phyloP scores from a whole-genome alignment of 352 stramenopile species.

The Globisporangium paddicum region DNA sequence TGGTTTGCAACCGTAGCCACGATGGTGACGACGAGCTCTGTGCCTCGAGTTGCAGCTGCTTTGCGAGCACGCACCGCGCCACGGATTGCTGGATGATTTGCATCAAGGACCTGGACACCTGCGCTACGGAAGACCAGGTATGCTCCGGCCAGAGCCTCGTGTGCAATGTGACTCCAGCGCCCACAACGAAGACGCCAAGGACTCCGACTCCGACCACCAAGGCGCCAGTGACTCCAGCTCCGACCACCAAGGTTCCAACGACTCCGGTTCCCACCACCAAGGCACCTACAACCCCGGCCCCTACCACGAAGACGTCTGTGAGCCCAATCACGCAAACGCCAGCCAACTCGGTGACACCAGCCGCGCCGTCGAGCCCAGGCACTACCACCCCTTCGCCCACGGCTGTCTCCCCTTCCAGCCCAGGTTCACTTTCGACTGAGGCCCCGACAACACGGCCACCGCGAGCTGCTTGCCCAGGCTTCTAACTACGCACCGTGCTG shows the following conservation, averaged over 20 bases:
- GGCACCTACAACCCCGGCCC: no score
- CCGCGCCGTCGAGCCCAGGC: not conserved
- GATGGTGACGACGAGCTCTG: conserved; percentile 20
- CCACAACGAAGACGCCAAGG: not conserved
- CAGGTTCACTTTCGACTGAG: not conserved
- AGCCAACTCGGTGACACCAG: not conserved
- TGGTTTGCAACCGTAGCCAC: conserved; percentile 41
- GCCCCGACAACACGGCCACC: not conserved
- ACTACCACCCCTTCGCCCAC: not conserved
- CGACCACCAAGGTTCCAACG: not conserved
- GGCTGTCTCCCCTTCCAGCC: not conserved
- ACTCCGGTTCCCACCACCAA: no score
- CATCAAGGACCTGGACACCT: conserved; percentile 35
- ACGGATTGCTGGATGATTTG: conserved; percentile 54
- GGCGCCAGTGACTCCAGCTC: not conserved
- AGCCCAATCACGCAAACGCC: no score
- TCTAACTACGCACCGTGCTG: not conserved
- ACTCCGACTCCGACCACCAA: not conserved
- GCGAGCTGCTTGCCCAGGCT: not conserved
- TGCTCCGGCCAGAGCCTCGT: conserved; percentile 36
- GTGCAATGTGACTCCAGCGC: not conserved
- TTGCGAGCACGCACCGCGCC: conserved; percentile 17
- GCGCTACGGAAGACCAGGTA: conserved; percentile 19
- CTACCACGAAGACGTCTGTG: no score
- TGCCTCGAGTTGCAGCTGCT: conserved; percentile 22